phyloP scores from a whole-genome alignment of 371 early-diverging fungal species.

The Entomophthora muscae region DNA sequence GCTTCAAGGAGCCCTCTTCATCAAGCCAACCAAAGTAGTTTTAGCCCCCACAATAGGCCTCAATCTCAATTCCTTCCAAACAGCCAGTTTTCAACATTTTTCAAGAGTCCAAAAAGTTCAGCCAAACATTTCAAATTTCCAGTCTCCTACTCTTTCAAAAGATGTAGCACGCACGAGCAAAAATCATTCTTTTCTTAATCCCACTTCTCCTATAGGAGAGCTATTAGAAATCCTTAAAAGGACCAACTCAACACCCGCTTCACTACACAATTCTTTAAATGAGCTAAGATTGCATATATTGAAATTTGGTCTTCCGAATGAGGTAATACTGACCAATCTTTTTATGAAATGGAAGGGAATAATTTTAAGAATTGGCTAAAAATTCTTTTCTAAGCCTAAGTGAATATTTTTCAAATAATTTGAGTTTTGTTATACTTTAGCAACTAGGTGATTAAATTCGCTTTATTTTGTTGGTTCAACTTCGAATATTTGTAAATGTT shows the following conservation, averaged over 20 bases:
- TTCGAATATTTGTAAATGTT: no score
- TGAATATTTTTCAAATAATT: no score
- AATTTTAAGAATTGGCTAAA: no score
- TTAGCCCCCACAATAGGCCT: not conserved
- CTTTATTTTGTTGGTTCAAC: no score
- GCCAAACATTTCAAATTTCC: not conserved
- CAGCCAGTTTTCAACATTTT: not conserved
- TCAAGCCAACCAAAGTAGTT: not conserved
- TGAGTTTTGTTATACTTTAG: no score
- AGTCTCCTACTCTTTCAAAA: not conserved
- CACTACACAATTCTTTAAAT: not conserved
- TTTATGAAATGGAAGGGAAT: no score
- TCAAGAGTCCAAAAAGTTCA: not conserved
- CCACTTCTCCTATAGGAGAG: not conserved
- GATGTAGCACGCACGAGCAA: not conserved
- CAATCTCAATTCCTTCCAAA: not conserved
- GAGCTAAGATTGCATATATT: slow-evolving; percentile 5
- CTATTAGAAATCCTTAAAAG: not conserved
- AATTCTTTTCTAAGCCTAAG: no score
- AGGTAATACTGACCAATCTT: no score
- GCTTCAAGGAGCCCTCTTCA: not conserved
- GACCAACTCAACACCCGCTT: slow-evolving; percentile 3
- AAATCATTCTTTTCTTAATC: not conserved
- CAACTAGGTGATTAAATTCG: no score
- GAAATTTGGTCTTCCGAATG: slow-evolving; percentile 4